phyloP scores from a whole-genome alignment of 305 asterid species.

The Vinca major region DNA sequence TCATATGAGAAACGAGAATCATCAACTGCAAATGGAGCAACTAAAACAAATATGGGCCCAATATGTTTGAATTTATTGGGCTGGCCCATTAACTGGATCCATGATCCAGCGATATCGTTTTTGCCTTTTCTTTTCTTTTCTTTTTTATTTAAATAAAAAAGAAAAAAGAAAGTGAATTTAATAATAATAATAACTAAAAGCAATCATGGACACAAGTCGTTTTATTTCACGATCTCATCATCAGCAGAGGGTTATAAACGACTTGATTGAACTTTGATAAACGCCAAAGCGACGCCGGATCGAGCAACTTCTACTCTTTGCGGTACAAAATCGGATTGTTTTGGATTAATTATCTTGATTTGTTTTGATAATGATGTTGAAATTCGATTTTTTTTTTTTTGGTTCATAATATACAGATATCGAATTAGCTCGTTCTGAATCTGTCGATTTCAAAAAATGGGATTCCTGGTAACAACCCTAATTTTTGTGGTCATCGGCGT shows the following conservation, averaged over 20 bases:
- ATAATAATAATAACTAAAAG: neutral
- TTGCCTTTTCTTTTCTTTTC: too few species aligned
- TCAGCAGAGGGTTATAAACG: neutral
- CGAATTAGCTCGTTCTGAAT: conserved; percentile 1
- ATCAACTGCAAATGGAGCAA: too few species aligned
- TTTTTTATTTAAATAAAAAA: too few species aligned
- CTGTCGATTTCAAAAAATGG: conserved; percentile 33
- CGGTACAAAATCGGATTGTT: too few species aligned
- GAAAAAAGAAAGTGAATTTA: neutral
- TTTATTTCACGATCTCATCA: conserved; percentile 6
- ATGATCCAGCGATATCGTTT: too few species aligned
- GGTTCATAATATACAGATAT: neutral
- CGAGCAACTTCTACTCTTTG: conserved; percentile 5
- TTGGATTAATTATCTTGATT: neutral
- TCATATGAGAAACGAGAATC: too few species aligned
- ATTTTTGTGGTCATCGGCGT: conserved; percentile 65
- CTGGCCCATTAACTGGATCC: too few species aligned
- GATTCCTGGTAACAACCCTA: conserved; percentile 65
- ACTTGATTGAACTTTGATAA: conserved; percentile 3
- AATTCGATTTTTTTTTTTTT: neutral
- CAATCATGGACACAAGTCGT: neutral
- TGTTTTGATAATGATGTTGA: neutral
- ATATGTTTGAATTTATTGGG: too few species aligned
- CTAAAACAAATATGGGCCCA: too few species aligned
- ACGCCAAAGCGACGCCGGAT: conserved; percentile 11